Base-by-base conservation (phyloP, 345 rosid genomes). In the Gynandropsis gynandra region DNA sequence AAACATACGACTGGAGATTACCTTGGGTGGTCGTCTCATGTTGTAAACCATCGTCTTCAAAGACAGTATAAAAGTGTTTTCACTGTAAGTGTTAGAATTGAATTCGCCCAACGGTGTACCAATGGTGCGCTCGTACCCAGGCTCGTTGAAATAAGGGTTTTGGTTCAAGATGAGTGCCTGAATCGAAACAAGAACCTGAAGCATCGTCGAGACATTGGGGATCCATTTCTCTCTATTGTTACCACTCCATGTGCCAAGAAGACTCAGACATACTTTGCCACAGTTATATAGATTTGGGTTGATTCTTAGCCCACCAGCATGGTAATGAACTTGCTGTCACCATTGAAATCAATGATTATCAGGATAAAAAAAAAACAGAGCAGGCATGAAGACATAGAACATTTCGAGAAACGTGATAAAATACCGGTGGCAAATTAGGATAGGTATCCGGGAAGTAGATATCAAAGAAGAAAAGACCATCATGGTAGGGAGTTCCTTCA, bases 211-310 rank as follows among this genome's bases (percentile, higher is more conserved):
- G 35, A 62, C 58, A 17, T 75, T 76, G 59, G 96, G 89, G 38
- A 75, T 71, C 98, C 98, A 90, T 68, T 68, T 77, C 83, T 90
- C 98, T 64, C 59, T 87, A 68, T 64, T 68, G 27, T 24, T 42
- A 57, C 96, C 95, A 50, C 33, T n/a, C 98, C 98, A 90, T 32
- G 98, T 90, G 56, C 85, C 82, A 27, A 90, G 92, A 65, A 90
- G 89, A 75, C 96, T 87, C 43, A 90, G 82, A 58, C 98, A 90
- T 50, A 87, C 95, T 68, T 90, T 82, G 47, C 98, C 98, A 54
- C 72, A 49, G 8, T 29, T 10, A 56, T 90, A 82, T 67, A 90
- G 68, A 65, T 84, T 90, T 14, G 96, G 96, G 70, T 90, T 90
- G 59, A 90, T 77, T 60, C 89, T 79, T 42, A 84, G 83, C 21